A percentile compares a stretch with the other conserved stretches of the same genome.
phyloP scores from a whole-genome alignment of 179 eudicot species.

The Silene coronaria region DNA sequence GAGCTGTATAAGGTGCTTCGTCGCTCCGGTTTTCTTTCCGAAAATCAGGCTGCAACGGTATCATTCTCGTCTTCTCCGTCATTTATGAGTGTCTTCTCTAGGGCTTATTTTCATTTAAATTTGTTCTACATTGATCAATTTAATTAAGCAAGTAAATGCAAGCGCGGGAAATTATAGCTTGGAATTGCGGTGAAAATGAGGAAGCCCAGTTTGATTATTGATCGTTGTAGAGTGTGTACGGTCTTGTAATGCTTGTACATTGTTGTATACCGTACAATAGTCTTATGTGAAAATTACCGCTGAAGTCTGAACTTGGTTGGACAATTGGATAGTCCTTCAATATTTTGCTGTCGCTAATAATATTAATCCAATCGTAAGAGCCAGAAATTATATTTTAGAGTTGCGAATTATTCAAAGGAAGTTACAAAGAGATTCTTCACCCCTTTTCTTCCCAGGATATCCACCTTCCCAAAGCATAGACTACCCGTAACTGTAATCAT shows the following conservation, averaged over 20 bases:
- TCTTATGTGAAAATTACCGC: no score
- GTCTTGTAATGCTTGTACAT: no score
- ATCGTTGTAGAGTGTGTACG: no score
- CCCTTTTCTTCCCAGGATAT: constrained; percentile 89
- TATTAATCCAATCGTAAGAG: no score
- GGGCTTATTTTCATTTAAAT: background rate
- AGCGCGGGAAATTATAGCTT: no score
- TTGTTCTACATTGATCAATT: background rate
- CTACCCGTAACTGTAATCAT: constrained; percentile 17
- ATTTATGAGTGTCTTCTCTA: background rate
- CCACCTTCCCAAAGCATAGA: constrained; percentile 27
- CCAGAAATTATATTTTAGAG: no score
- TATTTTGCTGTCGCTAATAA: no score
- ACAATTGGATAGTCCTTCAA: no score
- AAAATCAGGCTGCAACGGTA: constrained; percentile 78
- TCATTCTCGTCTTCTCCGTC: background rate
- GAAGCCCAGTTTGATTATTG: no score
- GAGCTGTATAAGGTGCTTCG: constrained; percentile 64
- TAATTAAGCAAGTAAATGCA: no score
- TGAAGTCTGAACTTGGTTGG: background rate
- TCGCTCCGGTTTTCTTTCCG: constrained; percentile 42
- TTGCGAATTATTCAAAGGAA: constrained; percentile 39
- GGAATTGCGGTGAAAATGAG: no score
- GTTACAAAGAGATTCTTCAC: constrained; percentile 74
- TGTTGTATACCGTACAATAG: no score